These are phyloP conservation scores for Lasiosphaeris hirsuta DNA, from an alignment of 495 filamentous ascomycete genomes.

Conservation along the genomic window DNA sequence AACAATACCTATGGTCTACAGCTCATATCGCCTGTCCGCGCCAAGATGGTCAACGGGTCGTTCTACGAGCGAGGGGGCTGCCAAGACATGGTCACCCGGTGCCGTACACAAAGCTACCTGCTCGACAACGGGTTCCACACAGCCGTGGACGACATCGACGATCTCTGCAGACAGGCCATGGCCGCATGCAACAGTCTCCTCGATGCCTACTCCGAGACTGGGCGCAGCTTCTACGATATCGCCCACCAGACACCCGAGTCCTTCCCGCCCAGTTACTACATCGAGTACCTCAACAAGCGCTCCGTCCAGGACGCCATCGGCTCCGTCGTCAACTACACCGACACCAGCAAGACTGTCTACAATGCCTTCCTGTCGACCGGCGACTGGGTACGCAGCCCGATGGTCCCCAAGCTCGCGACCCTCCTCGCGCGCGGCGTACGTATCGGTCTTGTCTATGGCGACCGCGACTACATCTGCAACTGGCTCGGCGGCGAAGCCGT, in stretches of 20 bases:
- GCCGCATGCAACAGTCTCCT: constrained; percentile 46
- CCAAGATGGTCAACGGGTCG: constrained; percentile 34
- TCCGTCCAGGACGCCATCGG: constrained; percentile 63
- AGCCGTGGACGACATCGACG: constrained; percentile 44
- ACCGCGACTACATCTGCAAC: constrained; percentile 65
- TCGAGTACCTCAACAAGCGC: constrained; percentile 62
- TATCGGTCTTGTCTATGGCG: constrained; percentile 66
- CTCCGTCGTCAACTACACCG: constrained; percentile 64
- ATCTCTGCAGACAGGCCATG: constrained; percentile 42
- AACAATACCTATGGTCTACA: constrained; percentile 75
- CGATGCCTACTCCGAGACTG: constrained; percentile 42
- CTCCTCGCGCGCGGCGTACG: constrained; percentile 58
- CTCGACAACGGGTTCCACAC: constrained; percentile 47
- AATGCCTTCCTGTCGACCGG: constrained; percentile 51
- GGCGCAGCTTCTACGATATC: constrained; percentile 64
- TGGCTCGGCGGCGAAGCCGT: constrained; percentile 64
- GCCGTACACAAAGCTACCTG: constrained; percentile 39
- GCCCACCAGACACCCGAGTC: constrained; percentile 48
- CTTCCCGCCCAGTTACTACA: constrained; percentile 60
- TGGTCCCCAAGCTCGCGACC: constrained; percentile 47
- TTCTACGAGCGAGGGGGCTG: constrained; percentile 51
- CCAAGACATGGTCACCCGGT: constrained; percentile 47
- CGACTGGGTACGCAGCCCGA: constrained; percentile 48
- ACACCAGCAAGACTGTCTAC: constrained; percentile 47
- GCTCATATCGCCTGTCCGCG: constrained; percentile 50